A percentile compares a stretch with the other conserved stretches of the same genome.
Evolutionary conservation across 2,329 filamentous ascomycete species (phyloP).

Genomic region (Xylaria sp.): DNA sequence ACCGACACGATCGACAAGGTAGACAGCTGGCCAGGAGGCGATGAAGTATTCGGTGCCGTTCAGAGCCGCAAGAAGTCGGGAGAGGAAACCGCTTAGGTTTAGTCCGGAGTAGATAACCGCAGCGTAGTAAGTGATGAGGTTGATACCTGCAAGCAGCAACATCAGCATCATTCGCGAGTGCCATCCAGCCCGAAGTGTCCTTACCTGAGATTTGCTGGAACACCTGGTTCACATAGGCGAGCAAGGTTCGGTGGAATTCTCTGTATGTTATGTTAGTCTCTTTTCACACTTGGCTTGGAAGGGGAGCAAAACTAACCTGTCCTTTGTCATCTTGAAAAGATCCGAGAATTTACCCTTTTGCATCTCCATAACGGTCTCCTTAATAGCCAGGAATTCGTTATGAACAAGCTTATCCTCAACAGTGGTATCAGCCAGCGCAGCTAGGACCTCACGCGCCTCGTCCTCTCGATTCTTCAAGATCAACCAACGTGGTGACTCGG

Average conservation of each 20-base stretch:
- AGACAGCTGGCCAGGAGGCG: slow-evolving; percentile 67
- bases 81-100: slow-evolving; percentile 62
- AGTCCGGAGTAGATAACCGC: slow-evolving; percentile 61
- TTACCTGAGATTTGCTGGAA: slow-evolving; percentile 60
- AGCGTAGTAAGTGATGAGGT: slow-evolving; percentile 58
- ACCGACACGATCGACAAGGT: slow-evolving; percentile 72
- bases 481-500: slow-evolving; percentile 62
- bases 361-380: slow-evolving; percentile 74
- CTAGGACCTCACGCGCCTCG: slow-evolving; percentile 56
- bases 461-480: slow-evolving; percentile 56
- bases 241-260: slow-evolving; percentile 64
- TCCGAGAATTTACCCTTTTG: slow-evolving; percentile 63
- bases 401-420: slow-evolving; percentile 64
- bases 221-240: slow-evolving; percentile 67
- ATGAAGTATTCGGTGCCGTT: slow-evolving; percentile 62
- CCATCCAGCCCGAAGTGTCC: neutral
- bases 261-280: slow-evolving; percentile 38
- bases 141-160: slow-evolving; percentile 45
- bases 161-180: slow-evolving; percentile 11
- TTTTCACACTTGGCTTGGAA: neutral
- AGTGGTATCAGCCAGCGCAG: slow-evolving; percentile 52
- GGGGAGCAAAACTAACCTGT: slow-evolving; percentile 51
- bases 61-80: slow-evolving; percentile 66
- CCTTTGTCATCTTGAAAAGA: slow-evolving; percentile 67
- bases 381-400: slow-evolving; percentile 61